Percentiles rank a stretch among this genome's conserved stretches.
These are phyloP conservation scores for Podospora pseudopauciseta DNA, from an alignment of 495 filamentous ascomycete species.

Conservation along the genomic window DNA sequence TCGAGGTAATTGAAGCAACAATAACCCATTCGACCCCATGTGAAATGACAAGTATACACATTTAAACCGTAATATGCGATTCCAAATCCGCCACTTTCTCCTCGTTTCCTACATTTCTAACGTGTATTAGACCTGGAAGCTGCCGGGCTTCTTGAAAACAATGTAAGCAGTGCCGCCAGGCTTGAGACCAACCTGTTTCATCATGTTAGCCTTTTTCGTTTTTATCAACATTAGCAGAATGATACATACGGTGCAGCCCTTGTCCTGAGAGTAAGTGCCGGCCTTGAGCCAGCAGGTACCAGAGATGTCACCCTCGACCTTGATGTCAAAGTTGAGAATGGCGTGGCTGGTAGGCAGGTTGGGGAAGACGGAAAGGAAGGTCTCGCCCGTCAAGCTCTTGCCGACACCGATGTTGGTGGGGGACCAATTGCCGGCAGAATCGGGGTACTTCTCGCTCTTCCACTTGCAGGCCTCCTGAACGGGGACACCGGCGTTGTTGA, in stretches of 20 bases:
- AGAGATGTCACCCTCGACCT: conserved; percentile 61
- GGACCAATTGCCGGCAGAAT: conserved; percentile 74
- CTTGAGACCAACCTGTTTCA: conserved; percentile 37
- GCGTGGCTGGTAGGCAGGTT: conserved; percentile 58
- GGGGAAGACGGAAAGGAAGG: conserved; percentile 79
- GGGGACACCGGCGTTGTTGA: conserved; percentile 73
- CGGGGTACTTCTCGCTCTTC: conserved; percentile 54
- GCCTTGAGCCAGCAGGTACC: conserved; percentile 68
- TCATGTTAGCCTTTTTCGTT: conserved; percentile 20
- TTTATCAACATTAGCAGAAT: background rate
- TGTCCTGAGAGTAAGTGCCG: conserved; percentile 55
- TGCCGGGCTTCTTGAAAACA: conserved; percentile 30
- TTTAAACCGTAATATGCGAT: conserved; percentile 27
- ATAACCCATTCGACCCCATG: conserved; percentile 11
- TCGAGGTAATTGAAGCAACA: conserved; percentile 5
- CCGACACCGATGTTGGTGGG: conserved; percentile 87
- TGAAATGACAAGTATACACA: conserved; percentile 47
- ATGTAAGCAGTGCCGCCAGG: conserved; percentile 37
- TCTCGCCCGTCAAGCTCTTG: conserved; percentile 55
- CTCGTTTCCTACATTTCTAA: conserved; percentile 9
- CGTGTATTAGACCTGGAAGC: conserved; percentile 4
- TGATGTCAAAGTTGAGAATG: conserved; percentile 68
- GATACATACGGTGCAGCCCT: conserved; percentile 68
- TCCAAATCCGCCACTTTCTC: conserved; percentile 19
- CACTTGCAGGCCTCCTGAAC: conserved; percentile 74